Evolutionary conservation across 2,329 filamentous ascomycete genomes (phyloP), one percentile per base, ranked within the genome.

Genomic region (Didymella keratinophila): DNA sequence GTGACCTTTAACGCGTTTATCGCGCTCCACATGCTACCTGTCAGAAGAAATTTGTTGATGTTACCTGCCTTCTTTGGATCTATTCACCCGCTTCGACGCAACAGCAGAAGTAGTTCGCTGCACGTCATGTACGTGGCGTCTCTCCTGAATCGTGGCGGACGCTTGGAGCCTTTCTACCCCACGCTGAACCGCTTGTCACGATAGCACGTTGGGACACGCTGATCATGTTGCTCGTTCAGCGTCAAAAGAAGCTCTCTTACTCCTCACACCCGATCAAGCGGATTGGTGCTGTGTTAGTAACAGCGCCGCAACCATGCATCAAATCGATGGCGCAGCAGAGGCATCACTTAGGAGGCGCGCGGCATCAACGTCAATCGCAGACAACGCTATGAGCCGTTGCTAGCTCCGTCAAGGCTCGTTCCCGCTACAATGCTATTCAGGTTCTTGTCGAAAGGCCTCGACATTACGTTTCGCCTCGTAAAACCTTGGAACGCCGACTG

Each of bases 121-220:
- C 45, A 49, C n/a, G 39, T 41, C 50, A 45, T 37, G 25, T 32
- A 20, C 6, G 39, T 50, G 44, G 37, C 49, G 48, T 52, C 42
- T 52, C 30, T 47, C 34, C 45, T 55, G 44, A 54, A 48, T 57
- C 43, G 21, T 45, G 45, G 48, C 34, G 25, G 34, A n/a, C 20
- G 34, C 27, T 37, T 45, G 39, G 39, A 45, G 45, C 11, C 7
- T 23, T 8, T 30, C n/a, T 27, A 25, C 16, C 32, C 46, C 42
- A 30, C n/a, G 34, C n/a, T 32, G 27, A 1, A 20, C 23, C 8
- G n/a, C 8, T n/a, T 32, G 27, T 45, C 8, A 18, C 39, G 32
- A 11, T 37, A 28, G 6, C 30, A 42, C 18, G 18, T 34, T 23
- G n/a, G 8, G 18, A 46, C 10, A 12, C 5, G n/a, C n/a, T 2